phyloP scores from a whole-genome alignment of 495 filamentous ascomycete species.

The Elasticomyces elasticus region DNA sequence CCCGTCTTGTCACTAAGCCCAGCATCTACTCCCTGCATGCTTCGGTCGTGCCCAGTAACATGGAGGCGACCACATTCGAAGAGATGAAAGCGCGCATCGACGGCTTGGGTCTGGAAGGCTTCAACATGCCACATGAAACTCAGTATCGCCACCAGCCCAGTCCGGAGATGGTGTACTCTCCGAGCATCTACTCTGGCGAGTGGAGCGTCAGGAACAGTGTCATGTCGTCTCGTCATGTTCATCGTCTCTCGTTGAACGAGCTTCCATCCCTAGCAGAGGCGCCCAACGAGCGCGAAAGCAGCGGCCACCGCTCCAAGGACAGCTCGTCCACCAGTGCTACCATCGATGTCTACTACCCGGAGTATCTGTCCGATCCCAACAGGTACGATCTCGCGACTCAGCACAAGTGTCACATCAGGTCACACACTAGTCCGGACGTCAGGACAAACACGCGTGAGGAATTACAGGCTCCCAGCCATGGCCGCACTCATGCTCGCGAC shows the following conservation, averaged over 20 bases:
- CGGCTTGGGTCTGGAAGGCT: slow-evolving; percentile 19
- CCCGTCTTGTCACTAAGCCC: slow-evolving; percentile 14
- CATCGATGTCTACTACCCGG: slow-evolving; percentile 13
- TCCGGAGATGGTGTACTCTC: slow-evolving; percentile 14
- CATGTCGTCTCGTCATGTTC: background rate
- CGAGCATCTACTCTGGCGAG: slow-evolving; percentile 14
- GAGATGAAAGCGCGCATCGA: slow-evolving; percentile 19
- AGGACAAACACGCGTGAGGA: background rate
- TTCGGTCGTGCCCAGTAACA: slow-evolving; percentile 12
- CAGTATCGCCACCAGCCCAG: background rate
- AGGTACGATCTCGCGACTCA: background rate
- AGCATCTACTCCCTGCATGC: slow-evolving; percentile 20
- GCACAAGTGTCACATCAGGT: background rate
- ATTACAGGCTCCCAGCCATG: background rate
- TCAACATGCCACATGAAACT: slow-evolving; percentile 12
- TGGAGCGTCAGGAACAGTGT: slow-evolving; percentile 2
- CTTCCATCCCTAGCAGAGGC: slow-evolving; percentile 1
- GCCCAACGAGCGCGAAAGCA: background rate
- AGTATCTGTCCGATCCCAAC: slow-evolving; percentile 8
- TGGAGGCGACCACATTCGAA: slow-evolving; percentile 14
- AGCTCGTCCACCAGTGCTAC: slow-evolving; percentile 7
- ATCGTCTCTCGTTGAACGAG: slow-evolving; percentile 3
- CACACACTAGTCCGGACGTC: background rate
- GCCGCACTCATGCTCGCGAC: slow-evolving; percentile 11
- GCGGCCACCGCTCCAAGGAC: background rate